A percentile compares a stretch with the other conserved stretches of the same genome.
These are phyloP conservation scores for Powellomyces hirtus DNA, from an alignment of 192 early-diverging fungal genomes.

Conservation along the genomic window DNA sequence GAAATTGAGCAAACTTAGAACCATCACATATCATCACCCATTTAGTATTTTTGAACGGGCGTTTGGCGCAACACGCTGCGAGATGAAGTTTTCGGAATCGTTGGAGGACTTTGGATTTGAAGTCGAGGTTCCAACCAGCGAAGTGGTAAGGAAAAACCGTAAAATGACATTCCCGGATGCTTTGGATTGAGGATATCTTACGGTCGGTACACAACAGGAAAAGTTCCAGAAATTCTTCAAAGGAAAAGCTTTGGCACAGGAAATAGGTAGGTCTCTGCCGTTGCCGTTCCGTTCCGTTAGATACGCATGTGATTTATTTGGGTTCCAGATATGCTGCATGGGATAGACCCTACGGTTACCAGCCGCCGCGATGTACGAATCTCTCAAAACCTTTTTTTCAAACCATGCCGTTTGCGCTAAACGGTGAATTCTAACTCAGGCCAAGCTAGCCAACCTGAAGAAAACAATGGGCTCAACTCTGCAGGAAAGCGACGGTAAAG, in stretches of 20 bases:
- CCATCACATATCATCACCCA: background rate
- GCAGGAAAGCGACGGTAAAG: conserved; percentile 23
- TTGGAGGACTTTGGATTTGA: conserved; percentile 47
- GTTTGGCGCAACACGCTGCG: conserved; percentile 43
- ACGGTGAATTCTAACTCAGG: too few relatives aligned
- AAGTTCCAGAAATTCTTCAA: conserved; percentile 47
- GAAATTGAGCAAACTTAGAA: background rate
- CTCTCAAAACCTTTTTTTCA: background rate
- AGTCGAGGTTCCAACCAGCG: conserved; percentile 47
- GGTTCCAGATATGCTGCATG: conserved; percentile 35
- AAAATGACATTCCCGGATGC: background rate
- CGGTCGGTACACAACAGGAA: conserved; percentile 15
- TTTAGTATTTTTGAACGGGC: conserved; percentile 45
- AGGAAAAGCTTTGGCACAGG: conserved; percentile 32
- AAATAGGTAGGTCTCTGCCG: conserved; percentile 47
- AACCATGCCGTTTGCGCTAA: background rate
- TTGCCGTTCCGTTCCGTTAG: too few relatives aligned
- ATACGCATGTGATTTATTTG: background rate
- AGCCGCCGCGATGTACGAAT: conserved; percentile 18
- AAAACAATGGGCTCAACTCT: conserved; percentile 41
- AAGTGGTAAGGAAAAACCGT: conserved; percentile 21
- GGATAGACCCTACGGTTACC: conserved; percentile 30
- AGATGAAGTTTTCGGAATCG: conserved; percentile 43
- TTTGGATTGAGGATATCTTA: background rate
- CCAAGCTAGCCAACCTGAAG: conserved; percentile 31